A percentile compares a stretch with the other conserved stretches of the same genome.
Evolutionary conservation across 2,329 filamentous ascomycete genomes (phyloP).

Genomic region (Hypoxylon sp.): DNA sequence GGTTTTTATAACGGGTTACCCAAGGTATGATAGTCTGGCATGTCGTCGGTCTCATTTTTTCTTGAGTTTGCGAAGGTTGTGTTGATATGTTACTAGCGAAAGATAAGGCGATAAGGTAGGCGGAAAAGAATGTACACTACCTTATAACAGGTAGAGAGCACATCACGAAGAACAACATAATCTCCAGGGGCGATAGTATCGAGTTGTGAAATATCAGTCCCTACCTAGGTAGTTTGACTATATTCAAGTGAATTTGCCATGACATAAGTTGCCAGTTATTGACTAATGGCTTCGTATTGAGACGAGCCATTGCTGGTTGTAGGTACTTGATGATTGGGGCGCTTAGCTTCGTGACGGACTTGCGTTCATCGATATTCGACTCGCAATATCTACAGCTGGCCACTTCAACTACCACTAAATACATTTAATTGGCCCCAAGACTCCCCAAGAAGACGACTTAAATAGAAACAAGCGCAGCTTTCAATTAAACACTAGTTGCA

Average conservation of each 20-base stretch:
- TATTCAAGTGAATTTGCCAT: not conserved
- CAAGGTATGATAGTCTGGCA: not conserved
- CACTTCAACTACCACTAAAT: not conserved
- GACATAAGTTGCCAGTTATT: not conserved
- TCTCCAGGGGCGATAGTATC: not conserved
- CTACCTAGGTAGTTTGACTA: not conserved
- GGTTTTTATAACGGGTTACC: not conserved
- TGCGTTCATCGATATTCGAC: not conserved
- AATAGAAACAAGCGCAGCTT: not conserved
- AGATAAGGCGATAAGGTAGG: not conserved
- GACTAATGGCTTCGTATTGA: not conserved
- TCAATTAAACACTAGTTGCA: not conserved
- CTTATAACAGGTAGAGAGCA: not conserved
- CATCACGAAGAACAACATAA: not conserved
- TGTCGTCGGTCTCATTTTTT: not conserved
- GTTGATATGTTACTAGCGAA: not conserved
- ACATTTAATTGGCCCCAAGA: not conserved
- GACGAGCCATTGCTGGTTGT: not conserved
- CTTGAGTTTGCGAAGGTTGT: not conserved
- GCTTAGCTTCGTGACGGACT: not conserved
- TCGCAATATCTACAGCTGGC: not conserved
- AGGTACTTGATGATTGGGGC: not conserved
- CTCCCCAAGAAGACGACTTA: not conserved
- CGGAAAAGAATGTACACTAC: not conserved
- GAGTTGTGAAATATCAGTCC: not conserved